These are phyloP conservation scores for Gossypioides kirkii DNA, from an alignment of 345 rosid genomes.

Conservation along the genomic window DNA sequence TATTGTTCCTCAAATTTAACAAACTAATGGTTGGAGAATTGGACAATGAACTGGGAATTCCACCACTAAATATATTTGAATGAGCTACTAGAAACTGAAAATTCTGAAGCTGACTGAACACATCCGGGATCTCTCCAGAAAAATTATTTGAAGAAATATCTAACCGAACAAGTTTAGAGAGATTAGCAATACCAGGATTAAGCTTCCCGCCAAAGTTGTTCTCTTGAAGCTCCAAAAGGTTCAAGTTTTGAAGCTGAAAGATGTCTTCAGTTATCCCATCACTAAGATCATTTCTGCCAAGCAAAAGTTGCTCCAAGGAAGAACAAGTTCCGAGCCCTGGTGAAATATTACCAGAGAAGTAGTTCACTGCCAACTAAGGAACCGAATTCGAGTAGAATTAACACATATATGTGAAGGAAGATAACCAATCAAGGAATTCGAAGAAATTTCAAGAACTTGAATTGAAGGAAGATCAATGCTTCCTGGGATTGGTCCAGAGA, in stretches of 20 bases:
- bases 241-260: neutral
- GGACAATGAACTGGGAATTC: neutral
- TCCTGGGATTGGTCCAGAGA: neutral
- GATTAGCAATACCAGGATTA: neutral
- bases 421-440: neutral
- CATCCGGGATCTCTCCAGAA: neutral
- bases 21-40: constrained; percentile 1
- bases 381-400: neutral
- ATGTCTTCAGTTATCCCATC: neutral
- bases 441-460: neutral
- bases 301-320: neutral
- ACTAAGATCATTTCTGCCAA: neutral
- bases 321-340: neutral
- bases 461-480: neutral
- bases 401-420: neutral
- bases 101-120: neutral
- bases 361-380: neutral
- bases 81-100: neutral
- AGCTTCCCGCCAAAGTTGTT: neutral
- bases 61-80: neutral
- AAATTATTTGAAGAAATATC: neutral
- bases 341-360: neutral
- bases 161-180: neutral
- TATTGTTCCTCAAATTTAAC: neutral
- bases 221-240: neutral